Evolutionary conservation across 768 basidiomycete species (phyloP).

Genomic region (Suillus spraguei): DNA sequence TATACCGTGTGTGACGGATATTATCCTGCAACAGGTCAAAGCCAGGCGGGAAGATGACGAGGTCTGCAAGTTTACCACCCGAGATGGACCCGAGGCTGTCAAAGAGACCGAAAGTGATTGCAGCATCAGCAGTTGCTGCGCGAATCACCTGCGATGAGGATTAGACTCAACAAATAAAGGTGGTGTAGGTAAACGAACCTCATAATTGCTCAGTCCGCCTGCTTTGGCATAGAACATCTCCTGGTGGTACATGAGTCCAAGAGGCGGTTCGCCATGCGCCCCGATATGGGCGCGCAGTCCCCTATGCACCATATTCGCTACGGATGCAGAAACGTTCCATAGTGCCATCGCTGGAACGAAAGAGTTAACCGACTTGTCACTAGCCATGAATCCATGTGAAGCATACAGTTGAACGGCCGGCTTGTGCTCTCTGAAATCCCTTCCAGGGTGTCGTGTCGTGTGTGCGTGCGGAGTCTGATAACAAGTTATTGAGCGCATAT

Average conservation of each 20-base stretch:
- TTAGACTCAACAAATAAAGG: not conserved
- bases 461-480: slow-evolving; percentile 60
- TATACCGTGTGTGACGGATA: slow-evolving; percentile 50
- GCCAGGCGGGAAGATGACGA: slow-evolving; percentile 63
- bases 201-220: slow-evolving; percentile 72
- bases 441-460: slow-evolving; percentile 66
- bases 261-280: slow-evolving; percentile 72
- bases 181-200: slow-evolving; percentile 41
- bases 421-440: slow-evolving; percentile 59
- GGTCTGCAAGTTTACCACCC: slow-evolving; percentile 70
- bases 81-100: slow-evolving; percentile 64
- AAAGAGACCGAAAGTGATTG: slow-evolving; percentile 64
- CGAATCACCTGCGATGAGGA: slow-evolving; percentile 53
- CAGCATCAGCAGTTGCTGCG: slow-evolving; percentile 69
- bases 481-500: slow-evolving; percentile 5
- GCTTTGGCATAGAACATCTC: slow-evolving; percentile 67
- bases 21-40: slow-evolving; percentile 58
- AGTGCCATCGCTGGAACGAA: slow-evolving; percentile 53
- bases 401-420: slow-evolving; percentile 60
- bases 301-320: slow-evolving; percentile 67
- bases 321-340: slow-evolving; percentile 69
- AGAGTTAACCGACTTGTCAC: slow-evolving; percentile 1
- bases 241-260: slow-evolving; percentile 76
- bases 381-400: not conserved
- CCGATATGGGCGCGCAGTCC: slow-evolving; percentile 69